Evolutionary conservation across 176 grass and related monocot species (phyloP).

Genomic region (Oryza australiensis): DNA sequence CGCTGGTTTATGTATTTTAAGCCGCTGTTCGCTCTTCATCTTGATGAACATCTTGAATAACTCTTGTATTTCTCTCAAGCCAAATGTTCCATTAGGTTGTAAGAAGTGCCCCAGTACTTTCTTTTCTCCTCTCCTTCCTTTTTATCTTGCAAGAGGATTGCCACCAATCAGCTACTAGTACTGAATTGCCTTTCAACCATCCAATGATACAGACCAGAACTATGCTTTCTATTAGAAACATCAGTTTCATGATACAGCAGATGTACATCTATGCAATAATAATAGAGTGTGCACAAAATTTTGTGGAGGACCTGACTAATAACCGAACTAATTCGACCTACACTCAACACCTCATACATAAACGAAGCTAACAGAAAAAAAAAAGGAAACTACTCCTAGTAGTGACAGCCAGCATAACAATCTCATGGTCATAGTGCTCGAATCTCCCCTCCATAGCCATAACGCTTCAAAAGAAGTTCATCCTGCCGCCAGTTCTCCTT

Average conservation of each 20-base stretch:
- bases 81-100: no score
- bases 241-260: background rate
- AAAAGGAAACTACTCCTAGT: slow-evolving; percentile 4
- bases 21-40: no score
- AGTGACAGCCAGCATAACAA: background rate
- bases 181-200: background rate
- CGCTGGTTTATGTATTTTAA: no score
- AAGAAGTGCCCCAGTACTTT: no score
- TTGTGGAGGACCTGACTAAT: slow-evolving; percentile 14
- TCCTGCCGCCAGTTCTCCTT: slow-evolving; percentile 96
- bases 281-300: background rate
- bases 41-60: no score
- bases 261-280: background rate
- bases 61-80: no score
- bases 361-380: background rate
- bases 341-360: background rate
- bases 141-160: no score
- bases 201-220: background rate
- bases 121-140: no score
- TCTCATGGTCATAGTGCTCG: slow-evolving; percentile 44
- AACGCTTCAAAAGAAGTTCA: slow-evolving; percentile 76
- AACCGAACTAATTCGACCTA: slow-evolving; percentile 5
- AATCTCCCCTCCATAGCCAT: slow-evolving; percentile 88
- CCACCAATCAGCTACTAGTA: no score
- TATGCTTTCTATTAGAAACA: background rate